Evolutionary conservation across 2,329 filamentous ascomycete genomes (phyloP), one percentile per base, ranked within the genome.

Genomic region (Clonostachys byssicola): DNA sequence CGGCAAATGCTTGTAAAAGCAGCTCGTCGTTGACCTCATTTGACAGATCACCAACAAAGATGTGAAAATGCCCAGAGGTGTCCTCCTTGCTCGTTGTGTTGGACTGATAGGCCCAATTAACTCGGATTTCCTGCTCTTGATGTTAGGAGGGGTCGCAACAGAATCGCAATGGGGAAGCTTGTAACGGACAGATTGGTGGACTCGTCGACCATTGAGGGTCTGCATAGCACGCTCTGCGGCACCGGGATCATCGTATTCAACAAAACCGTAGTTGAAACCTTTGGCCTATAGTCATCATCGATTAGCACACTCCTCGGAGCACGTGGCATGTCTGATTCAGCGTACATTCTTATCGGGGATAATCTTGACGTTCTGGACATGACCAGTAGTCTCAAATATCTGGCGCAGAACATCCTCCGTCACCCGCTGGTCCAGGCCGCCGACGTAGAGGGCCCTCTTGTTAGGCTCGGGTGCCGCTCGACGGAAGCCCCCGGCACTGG

Each of bases 21-120:
- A 96, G 83, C 62, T 99, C 94, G 59, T 99, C 94, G 60, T 99
- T 99, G 66, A 99, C 94, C 68, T 99, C 94, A 62, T 99, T 99
- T 59, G 92, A 96, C 48, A 99, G 73, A 64, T 99, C 94, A 51
- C 94, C 94, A 48, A 99, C 94, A 57, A 99, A 99, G 63, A 99
- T 96, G 69, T 99, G 94, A 74, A 96, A 99, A 67, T 99, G 94
- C 67, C 92, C 89, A 7, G 92, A 96, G 2, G 94, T 99, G 62
- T 99, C 94, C 70, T 99, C 94, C 73, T 97, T 99, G 76, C 82
- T 94, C 30, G 82, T 77, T 49, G 83, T 92, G 77, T 95, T 99
- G 56, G 92, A 94, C 74, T 99, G 94, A 62, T 99, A 99, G 18
- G 94, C 94, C 94, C 94, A 99, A 76, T 99, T 99, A 61, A 99